A percentile compares a stretch with the other conserved stretches of the same genome.
phyloP scores from a whole-genome alignment of 2,329 filamentous ascomycete species.

The Colletotrichum theobromicola region DNA sequence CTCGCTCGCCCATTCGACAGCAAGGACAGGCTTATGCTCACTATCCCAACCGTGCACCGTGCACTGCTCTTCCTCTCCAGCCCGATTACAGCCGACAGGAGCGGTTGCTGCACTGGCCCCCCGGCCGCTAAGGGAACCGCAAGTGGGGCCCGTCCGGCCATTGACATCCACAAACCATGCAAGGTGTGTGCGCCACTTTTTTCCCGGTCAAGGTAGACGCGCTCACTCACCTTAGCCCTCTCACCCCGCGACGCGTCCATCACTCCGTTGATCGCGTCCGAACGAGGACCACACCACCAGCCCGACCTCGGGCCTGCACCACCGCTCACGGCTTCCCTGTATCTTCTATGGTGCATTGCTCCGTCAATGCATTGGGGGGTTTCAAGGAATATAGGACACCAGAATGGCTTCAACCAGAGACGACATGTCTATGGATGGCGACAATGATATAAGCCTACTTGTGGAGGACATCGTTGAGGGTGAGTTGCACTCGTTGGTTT shows the following conservation, averaged over 20 bases:
- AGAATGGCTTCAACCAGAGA: background rate
- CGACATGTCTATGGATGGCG: conserved; percentile 27
- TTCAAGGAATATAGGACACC: background rate
- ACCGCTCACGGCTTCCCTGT: background rate
- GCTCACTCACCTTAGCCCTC: conserved; percentile 8
- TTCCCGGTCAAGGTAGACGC: background rate
- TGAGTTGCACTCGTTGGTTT: background rate
- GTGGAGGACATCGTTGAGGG: conserved; percentile 40
- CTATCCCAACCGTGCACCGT: background rate
- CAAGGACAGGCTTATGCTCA: background rate
- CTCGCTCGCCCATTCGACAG: background rate
- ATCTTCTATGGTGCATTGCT: background rate
- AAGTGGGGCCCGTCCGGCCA: background rate
- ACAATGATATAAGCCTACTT: conserved; percentile 38
- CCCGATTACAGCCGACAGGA: background rate
- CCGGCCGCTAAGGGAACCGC: background rate
- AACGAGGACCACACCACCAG: background rate
- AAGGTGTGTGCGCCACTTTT: background rate
- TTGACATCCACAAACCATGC: background rate
- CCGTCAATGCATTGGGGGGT: background rate
- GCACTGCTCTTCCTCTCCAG: background rate
- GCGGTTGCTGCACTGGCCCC: background rate
- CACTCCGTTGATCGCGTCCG: background rate
- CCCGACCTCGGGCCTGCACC: background rate
- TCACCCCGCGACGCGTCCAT: conserved; percentile 10